Base-by-base conservation (phyloP, 352 stramenopile species). In the Globisporangium acanthophoron region DNA sequence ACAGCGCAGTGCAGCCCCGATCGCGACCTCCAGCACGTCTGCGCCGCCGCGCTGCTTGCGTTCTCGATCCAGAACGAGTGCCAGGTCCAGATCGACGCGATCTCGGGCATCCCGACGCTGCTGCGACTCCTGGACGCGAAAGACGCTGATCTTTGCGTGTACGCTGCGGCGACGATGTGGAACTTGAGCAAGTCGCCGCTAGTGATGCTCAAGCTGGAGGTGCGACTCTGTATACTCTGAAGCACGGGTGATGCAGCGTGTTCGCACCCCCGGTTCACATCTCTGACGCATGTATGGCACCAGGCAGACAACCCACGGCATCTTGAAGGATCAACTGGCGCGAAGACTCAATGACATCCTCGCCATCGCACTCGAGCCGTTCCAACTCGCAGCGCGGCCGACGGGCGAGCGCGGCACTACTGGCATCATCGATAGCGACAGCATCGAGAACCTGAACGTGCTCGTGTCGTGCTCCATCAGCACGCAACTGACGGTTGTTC, bases 51-150 rank as follows among this genome's bases (percentile, higher is more conserved):
- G 3, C 39, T 89, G 45, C 65, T 90, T 5, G 73, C 78, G 18
- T 92, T 81, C 61, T 89, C 78, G 16, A 68, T 85, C 15, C 78
- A 92, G 24, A 85, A 74, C 51, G 76, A 88, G 54, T 92, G 82
- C 11, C 79, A 89, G 24, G 46, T 72, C n/a, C 79, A 92, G n/a
- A 55, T 92, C 13, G 79, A 90, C 57, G 56, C 59, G 5, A 58
- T 92, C 39, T 66, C 59, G 9, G 74, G 67, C 6, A 61, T 88
- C 11, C 51, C 71, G 2, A 53, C 78, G 15, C 67, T 92, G 3
- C 59, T 90, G 15, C 69, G 59, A 3, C 55, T 88, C 5, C 66
- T 90, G 7, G 67, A 86, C 31, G 58, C 61, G 27, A 54, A 66
- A 18, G 72, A 82, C 39, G 68, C 53, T 58, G 74, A 88, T n/a